Percentiles rank a stretch among this genome's conserved stretches.
These are phyloP conservation scores for Dioszegia crocea DNA, from an alignment of 768 basidiomycete species.

Conservation along the genomic window DNA sequence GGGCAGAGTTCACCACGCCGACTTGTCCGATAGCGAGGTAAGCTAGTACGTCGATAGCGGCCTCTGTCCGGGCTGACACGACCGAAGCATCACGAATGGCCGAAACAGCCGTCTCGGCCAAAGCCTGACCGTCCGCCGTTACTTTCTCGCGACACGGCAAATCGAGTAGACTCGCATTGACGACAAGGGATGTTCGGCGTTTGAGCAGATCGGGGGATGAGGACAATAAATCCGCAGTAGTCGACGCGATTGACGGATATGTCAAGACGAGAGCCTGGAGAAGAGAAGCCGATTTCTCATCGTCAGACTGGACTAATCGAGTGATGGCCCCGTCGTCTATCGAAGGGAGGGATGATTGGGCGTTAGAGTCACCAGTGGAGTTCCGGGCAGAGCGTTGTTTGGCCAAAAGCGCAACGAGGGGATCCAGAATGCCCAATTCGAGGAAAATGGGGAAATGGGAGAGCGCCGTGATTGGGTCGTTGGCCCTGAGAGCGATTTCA, in stretches of 20 bases:
- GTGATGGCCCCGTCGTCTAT: neutral
- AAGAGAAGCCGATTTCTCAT: neutral
- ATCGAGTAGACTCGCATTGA: neutral
- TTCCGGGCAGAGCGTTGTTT: neutral
- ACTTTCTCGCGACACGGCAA: neutral
- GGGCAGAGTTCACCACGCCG: conserved; percentile 1
- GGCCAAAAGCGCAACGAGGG: neutral
- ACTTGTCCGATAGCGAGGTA: neutral
- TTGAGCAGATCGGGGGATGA: neutral
- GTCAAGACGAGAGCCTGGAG: conserved; percentile 1
- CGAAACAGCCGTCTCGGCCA: neutral
- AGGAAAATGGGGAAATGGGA: conserved; percentile 17
- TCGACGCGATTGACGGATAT: conserved; percentile 1
- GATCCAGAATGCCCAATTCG: neutral
- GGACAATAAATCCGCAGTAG: neutral
- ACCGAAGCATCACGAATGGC: neutral
- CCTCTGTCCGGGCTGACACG: neutral
- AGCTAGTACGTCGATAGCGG: conserved; percentile 1
- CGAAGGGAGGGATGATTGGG: neutral
- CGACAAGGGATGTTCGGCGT: neutral
- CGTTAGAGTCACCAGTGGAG: no score
- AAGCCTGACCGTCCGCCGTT: neutral
- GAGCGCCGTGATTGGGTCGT: conserved; percentile 18
- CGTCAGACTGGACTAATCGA: neutral
- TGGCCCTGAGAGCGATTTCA: neutral